A percentile compares a stretch with the other conserved stretches of the same genome.
Conservation (phyloP, 2,329 filamentous ascomycete genomes). For the Neopestalotiopsis sp. region DNA sequence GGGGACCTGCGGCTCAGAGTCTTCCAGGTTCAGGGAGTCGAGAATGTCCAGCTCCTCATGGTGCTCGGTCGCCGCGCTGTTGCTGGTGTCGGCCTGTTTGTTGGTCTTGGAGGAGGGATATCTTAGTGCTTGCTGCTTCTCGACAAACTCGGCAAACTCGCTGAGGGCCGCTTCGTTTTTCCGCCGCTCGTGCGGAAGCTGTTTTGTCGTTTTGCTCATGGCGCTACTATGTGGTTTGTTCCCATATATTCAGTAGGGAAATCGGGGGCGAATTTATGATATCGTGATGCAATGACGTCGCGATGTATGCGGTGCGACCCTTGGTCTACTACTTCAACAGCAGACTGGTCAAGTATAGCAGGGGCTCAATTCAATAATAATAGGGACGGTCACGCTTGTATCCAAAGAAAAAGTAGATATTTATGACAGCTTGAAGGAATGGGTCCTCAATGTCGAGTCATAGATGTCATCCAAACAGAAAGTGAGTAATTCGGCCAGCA, state of each 20-base stretch:
- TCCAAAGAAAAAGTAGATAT: not conserved
- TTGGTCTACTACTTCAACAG: not conserved
- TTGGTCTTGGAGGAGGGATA: slow-evolving; percentile 52
- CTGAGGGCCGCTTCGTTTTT: slow-evolving; percentile 91
- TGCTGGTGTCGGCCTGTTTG: slow-evolving; percentile 27
- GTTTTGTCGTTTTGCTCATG: slow-evolving; percentile 47
- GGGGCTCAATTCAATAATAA: not conserved
- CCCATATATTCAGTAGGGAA: not conserved
- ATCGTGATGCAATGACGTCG: slow-evolving; percentile 6
- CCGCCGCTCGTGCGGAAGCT: slow-evolving; percentile 77
- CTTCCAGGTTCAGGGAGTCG: slow-evolving; percentile 74
- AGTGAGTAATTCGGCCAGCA: not conserved
- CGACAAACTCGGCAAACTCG: slow-evolving; percentile 97
- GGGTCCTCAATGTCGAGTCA: not conserved
- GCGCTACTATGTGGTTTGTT: not conserved
- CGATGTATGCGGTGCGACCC: not conserved
- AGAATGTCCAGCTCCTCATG: slow-evolving; percentile 92
- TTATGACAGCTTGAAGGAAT: not conserved
- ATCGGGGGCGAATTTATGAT: not conserved
- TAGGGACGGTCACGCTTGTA: not conserved
- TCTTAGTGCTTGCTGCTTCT: slow-evolving; percentile 84
- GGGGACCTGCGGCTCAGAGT: slow-evolving; percentile 69
- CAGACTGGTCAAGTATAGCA: not conserved
- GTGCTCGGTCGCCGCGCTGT: slow-evolving; percentile 69
- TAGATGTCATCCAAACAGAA: not conserved